Evolutionary conservation across 2,329 filamentous ascomycete species (phyloP), one percentile per base, ranked within the genome.

Genomic region (Dothideomycetidae sp.): DNA sequence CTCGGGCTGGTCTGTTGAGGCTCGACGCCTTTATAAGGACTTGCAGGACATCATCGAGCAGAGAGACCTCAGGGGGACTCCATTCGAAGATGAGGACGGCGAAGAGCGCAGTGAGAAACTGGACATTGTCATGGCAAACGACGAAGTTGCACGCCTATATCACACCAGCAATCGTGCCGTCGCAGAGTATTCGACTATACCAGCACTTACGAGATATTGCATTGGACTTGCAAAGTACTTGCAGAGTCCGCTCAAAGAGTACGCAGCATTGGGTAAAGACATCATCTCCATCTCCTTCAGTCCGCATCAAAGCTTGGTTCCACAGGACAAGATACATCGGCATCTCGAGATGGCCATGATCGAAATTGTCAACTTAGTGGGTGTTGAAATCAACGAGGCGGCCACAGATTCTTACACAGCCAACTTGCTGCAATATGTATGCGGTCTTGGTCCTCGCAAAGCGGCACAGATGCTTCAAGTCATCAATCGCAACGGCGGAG

Each of bases 311-410:
- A 80, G 86, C 43, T 71, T 94, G 18, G 69, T 98, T 10, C 80
- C 86, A 0, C 74, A 85, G 43, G 88, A 96, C 26, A 86, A 93
- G 62, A 68, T 98, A 28, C 64, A 78, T 44, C 85, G 82, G 55
- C 75, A 84, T 42, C 70, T 98, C 11, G 90, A 98, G 52, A 92
- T 82, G n/a, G 84, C 88, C 31, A 82, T 98, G 75, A 88, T 98
- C 9, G 90, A 98, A 55, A 93, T 93, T 71, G 90, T 98, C 48
- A 98, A 98, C 55, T 74, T 98, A 30, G 85, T 86, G 31, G 90
- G 90, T 53, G 83, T 98, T 26, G 83, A 96, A 50, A 80, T 98
- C 53, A 93, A 94, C 50, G 86, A 94, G 47, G 85, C 86, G 10
- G 77, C 93, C 39, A 70, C 68, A 29, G 83, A 94, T 55, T 55